Conservation (phyloP, 1,139 yeast genomes). For the Yamadazyma friedrichii region DNA sequence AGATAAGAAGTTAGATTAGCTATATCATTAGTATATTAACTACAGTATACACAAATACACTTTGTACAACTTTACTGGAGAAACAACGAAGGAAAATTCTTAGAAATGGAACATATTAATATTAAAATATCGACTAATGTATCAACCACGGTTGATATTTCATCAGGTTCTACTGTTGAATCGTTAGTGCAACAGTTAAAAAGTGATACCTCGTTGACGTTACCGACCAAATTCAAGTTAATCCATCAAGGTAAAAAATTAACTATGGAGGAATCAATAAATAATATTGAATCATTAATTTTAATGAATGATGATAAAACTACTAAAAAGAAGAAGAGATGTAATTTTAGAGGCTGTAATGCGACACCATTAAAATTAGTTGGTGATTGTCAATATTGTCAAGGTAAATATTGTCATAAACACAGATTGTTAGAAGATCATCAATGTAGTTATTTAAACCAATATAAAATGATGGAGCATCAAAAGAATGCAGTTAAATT, state of each 20-base stretch:
- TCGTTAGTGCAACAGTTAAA: no score
- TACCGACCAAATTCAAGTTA: constrained; percentile 46
- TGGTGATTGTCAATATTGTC: constrained; percentile 85
- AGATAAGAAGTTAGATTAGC: constrained; percentile 2
- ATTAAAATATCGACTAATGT: constrained; percentile 44
- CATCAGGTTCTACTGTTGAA: constrained; percentile 49
- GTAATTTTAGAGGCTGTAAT: constrained; percentile 62
- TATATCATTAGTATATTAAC: no score
- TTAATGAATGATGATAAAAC: constrained; percentile 38
- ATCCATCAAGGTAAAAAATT: constrained; percentile 53
- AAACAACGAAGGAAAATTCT: no score
- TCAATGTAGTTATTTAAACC: constrained; percentile 72
- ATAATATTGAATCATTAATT: constrained; percentile 21
- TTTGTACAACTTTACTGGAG: no score
- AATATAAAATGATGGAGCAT: constrained; percentile 80
- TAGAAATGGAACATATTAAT: constrained; percentile 18
- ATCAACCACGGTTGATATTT: constrained; percentile 43
- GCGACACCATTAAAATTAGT: constrained; percentile 77
- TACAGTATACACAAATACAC: no score
- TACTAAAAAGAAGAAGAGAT: constrained; percentile 58
- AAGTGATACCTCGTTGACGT: constrained; percentile 2
- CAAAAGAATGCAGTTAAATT: constrained; percentile 38
- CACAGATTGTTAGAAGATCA: constrained; percentile 88
- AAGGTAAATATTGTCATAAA: constrained; percentile 83
- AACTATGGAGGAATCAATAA: constrained; percentile 22